These are phyloP conservation scores for Hanseniaspora lindneri DNA, from an alignment of 805 yeast species.

Conservation along the genomic window DNA sequence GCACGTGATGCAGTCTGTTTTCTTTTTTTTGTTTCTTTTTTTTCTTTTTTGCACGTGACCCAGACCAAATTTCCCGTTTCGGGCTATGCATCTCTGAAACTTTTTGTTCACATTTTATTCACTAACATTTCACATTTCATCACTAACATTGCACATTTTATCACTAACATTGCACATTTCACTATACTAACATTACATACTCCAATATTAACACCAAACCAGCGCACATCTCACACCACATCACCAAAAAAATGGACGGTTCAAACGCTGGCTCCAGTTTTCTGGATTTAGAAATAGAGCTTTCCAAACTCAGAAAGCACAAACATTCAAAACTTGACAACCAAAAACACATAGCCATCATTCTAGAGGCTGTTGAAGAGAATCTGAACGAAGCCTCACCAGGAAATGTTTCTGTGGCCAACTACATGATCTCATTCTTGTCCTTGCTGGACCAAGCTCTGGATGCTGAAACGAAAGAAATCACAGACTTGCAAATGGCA, in stretches of 20 bases:
- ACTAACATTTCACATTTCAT: no score
- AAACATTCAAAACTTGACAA: slow-evolving; percentile 68
- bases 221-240: background rate
- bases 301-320: slow-evolving; percentile 60
- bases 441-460: slow-evolving; percentile 67
- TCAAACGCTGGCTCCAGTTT: slow-evolving; percentile 20
- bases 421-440: slow-evolving; percentile 76
- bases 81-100: no score
- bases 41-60: no score
- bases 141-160: no score
- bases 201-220: background rate
- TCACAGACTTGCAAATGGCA: slow-evolving; percentile 52
- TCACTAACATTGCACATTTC: no score
- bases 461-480: slow-evolving; percentile 37
- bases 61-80: no score
- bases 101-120: no score
- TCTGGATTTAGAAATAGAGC: slow-evolving; percentile 49
- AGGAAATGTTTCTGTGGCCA: slow-evolving; percentile 52
- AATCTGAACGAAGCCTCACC: slow-evolving; percentile 47
- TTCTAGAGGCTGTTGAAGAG: slow-evolving; percentile 82
- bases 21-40: no score
- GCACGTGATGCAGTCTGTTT: no score
- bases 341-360: slow-evolving; percentile 73
- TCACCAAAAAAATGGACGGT: slow-evolving; percentile 7
- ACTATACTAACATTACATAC: no score